phyloP scores from a whole-genome alignment of 257 asterid species.

The Forsythia viridissima region DNA sequence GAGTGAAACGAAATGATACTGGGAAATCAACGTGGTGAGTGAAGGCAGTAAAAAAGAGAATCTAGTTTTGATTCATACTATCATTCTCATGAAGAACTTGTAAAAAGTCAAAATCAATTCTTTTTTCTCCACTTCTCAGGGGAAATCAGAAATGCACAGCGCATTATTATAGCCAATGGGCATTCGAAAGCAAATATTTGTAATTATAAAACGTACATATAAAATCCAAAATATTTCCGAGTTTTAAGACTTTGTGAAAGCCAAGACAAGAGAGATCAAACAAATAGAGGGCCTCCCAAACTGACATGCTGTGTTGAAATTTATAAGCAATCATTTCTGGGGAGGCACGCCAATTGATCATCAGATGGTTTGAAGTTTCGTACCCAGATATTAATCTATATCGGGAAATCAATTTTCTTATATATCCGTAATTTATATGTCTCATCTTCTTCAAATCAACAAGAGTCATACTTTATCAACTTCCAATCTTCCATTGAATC shows the following conservation, averaged over 20 bases:
- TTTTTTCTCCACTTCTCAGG: slow-evolving; percentile 9
- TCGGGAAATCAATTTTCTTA: too few species aligned
- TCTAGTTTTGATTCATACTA: slow-evolving; percentile 12
- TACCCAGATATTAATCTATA: too few species aligned
- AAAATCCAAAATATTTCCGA: slow-evolving; percentile 17
- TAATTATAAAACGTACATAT: slow-evolving; percentile 21
- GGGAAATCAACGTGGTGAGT: background rate
- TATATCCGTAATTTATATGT: background rate
- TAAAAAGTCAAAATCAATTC: background rate
- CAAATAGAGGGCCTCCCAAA: background rate
- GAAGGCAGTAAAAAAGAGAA: background rate
- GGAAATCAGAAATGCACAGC: slow-evolving; percentile 21
- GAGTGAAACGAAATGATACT: background rate
- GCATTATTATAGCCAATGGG: slow-evolving; percentile 30
- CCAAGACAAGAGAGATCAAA: background rate
- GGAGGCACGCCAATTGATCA: background rate
- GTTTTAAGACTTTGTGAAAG: background rate
- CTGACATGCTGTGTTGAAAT: background rate
- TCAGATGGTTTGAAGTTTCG: background rate
- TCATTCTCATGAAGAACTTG: background rate
- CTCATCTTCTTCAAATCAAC: background rate
- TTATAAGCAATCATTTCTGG: background rate
- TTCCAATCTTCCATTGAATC: background rate
- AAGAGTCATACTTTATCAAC: too few species aligned
- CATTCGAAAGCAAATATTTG: slow-evolving; percentile 22